Evolutionary conservation across 305 asterid genomes (phyloP), one percentile per base, ranked within the genome.

Genomic region (Plantago coronopus): DNA sequence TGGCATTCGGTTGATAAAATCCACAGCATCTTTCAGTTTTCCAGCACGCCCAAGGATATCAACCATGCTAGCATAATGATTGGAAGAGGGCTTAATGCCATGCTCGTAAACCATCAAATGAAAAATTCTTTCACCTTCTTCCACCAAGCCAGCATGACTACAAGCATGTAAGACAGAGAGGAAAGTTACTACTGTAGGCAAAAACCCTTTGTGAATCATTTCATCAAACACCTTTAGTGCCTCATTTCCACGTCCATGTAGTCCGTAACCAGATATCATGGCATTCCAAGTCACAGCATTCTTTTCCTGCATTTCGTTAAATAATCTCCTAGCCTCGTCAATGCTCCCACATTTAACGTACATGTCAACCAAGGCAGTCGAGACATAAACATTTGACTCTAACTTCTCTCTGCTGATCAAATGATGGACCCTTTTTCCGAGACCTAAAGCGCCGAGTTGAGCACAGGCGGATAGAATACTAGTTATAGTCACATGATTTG

Each of bases 51-150:
- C 97, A 22, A 84, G 80, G 27, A 84, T 81, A 78, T 87, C 95
- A 20, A 87, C 95, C 97, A 84, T 81, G 79, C 95, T 84, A 3
- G 97, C 87, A 40, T 81, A 89, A 70, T 85, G 95, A 82, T 84
- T 93, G 0, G 89, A 47, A 29, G 58, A 74, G 45, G 95, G 95
- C 74, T 78, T 69, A 60, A 82, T 69, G 25, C 77, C 74, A 66
- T 83, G 84, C 57, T 72, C 72, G n/a, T 75, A 62, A 60, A 72
- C 69, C 91, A 89, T 83, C 43, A 84, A 76, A 57, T 68, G 59
- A 68, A 84, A 87, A 21, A 83, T 43, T 58, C 72, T 69, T 75
- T 81, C 79, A 18, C 95, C 95, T 74, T 87, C 90, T 61, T 75
- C 70, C 11, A 87, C 97, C 84, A 89, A 74, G 40, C 97, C 95